phyloP scores from a whole-genome alignment of 2,329 filamentous ascomycete genomes.

The Fusarium praegraminearum region DNA sequence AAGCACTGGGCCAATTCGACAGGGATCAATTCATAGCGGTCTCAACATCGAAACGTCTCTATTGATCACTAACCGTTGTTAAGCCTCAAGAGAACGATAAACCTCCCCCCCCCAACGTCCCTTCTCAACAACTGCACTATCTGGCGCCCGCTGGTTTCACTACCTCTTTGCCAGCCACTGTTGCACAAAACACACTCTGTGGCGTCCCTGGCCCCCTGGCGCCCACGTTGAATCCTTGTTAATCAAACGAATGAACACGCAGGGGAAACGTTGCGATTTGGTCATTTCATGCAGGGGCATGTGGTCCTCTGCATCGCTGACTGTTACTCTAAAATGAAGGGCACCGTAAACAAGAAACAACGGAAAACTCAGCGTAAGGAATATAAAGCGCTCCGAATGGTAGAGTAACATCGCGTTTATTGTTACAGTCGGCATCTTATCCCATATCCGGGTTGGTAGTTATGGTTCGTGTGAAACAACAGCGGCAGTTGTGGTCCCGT shows the following conservation, averaged over 20 bases:
- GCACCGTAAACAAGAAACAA: slow-evolving; percentile 19
- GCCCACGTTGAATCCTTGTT: slow-evolving; percentile 32
- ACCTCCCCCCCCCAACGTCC: not conserved
- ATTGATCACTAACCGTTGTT: slow-evolving; percentile 10
- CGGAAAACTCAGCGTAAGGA: not conserved
- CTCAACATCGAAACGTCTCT: slow-evolving; percentile 12
- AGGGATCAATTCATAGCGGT: not conserved
- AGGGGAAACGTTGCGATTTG: slow-evolving; percentile 19
- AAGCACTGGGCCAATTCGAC: slow-evolving; percentile 19
- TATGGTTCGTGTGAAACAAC: slow-evolving; percentile 10
- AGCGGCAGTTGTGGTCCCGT: slow-evolving; percentile 1
- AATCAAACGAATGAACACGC: slow-evolving; percentile 9
- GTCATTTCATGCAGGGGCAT: slow-evolving; percentile 42
- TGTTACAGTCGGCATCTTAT: slow-evolving; percentile 19
- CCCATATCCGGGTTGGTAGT: slow-evolving; percentile 8
- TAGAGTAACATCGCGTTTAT: slow-evolving; percentile 27
- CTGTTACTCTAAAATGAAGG: slow-evolving; percentile 20
- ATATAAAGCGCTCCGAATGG: not conserved
- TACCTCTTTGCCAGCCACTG: slow-evolving; percentile 18
- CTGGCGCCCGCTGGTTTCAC: not conserved
- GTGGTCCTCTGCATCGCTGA: slow-evolving; percentile 20
- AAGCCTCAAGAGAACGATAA: slow-evolving; percentile 11
- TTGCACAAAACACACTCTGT: slow-evolving; percentile 25
- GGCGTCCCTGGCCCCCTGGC: slow-evolving; percentile 27
- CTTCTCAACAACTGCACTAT: not conserved